phyloP scores from a whole-genome alignment of 129 eudicot genomes.

The Flaveria brownii region DNA sequence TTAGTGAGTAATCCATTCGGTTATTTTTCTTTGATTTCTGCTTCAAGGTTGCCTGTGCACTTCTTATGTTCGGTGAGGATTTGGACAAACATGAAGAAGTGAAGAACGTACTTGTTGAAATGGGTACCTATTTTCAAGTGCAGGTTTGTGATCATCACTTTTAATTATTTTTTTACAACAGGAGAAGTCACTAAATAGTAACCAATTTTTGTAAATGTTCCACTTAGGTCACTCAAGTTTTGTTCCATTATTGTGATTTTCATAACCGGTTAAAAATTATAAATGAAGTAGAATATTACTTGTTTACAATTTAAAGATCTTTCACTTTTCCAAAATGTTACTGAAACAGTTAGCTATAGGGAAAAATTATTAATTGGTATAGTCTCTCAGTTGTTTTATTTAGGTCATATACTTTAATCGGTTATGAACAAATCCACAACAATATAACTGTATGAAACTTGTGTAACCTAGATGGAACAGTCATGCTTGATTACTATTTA shows the following conservation, averaged over 20 bases:
- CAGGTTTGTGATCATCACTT: slow-evolving; percentile 49
- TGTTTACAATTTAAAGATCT: neutral
- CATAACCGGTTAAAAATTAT: neutral
- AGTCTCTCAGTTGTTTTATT: neutral
- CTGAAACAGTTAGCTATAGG: neutral
- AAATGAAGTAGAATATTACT: neutral
- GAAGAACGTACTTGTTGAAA: slow-evolving; percentile 72
- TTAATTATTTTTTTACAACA: neutral
- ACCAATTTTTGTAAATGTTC: neutral
- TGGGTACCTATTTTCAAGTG: slow-evolving; percentile 93
- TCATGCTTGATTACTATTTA: neutral
- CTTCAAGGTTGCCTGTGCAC: slow-evolving; percentile 80
- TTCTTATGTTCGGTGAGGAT: slow-evolving; percentile 74
- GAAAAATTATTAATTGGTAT: neutral
- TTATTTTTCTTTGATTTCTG: slow-evolving; percentile 12
- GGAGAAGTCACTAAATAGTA: neutral
- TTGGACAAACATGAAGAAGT: slow-evolving; percentile 72
- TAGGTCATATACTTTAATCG: neutral
- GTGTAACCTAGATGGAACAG: neutral
- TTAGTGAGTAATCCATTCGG: neutral
- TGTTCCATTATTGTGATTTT: neutral
- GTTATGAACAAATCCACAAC: neutral
- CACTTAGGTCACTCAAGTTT: neutral
- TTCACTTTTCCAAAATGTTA: neutral
- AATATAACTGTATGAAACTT: too few relatives aligned